Evolutionary conservation across 2,329 filamentous ascomycete genomes (phyloP), one percentile per base, ranked within the genome.

Genomic region (Sarocladium oryzae): DNA sequence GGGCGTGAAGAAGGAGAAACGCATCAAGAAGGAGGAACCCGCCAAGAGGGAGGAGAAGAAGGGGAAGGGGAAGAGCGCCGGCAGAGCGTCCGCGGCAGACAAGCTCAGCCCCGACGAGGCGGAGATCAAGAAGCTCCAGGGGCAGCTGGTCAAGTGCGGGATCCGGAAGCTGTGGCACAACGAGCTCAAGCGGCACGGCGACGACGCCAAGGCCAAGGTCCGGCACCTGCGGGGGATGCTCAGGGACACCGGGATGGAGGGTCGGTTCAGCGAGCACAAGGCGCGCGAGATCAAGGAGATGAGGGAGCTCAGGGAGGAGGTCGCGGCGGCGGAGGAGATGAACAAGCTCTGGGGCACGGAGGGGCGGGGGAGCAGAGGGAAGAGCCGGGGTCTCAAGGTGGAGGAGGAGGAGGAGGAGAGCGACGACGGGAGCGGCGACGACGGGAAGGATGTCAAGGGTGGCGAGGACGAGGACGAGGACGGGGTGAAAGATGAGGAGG

Each of bases 81-180:
- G 62, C 28, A 30, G 28, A 30, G 28, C n/a, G n/a, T n/a, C n/a
- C n/a, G 13, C 28, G 13, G 28, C 28, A 13, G 28, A 13, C 28
- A 30, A 69, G 16, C 24, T 33, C 7, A 64, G 89, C 56, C 80
- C 85, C 0, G 79, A 90, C 54, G 82, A 89, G 53, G 83, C 80
- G 3, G 88, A 95, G 65, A 86, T 96, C 63, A 97, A 96, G 67
- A 86, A 84, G 46, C 75, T 97, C 3, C 92, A 97, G 69, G 81
- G 83, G 8, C 89, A 92, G 67, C 78, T 99, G 6, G 71, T 85
- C 41, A 96, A 96, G 68, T 99, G 92, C 61, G 92, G 92, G 26
- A 82, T 96, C 51, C 86, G 89, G 50, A 97, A 96, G 65, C 80
- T 96, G 55, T 99, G 93, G 92, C 81, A 79, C 48, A 83, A 86